Conservation (phyloP, 768 basidiomycete species). For the Rubroboletus pulcherrimus region DNA sequence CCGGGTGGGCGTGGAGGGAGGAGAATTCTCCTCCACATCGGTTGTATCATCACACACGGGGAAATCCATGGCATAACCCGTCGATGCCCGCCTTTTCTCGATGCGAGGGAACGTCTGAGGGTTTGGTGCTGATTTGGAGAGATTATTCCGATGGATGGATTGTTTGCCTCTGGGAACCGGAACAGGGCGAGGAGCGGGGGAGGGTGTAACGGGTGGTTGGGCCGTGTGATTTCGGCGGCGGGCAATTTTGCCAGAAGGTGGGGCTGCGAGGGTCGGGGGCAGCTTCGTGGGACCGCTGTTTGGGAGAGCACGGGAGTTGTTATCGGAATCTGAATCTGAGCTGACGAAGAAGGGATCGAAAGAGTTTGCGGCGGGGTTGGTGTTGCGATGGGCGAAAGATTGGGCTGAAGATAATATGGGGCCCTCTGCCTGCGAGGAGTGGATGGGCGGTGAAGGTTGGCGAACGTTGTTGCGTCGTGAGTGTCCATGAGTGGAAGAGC, state of each 20-base stretch:
- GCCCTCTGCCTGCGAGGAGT: constrained; percentile 69
- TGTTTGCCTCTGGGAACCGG: constrained; percentile 42
- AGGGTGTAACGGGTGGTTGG: constrained; percentile 33
- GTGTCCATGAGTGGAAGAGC: constrained; percentile 41
- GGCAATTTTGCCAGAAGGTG: constrained; percentile 54
- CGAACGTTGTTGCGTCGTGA: constrained; percentile 51
- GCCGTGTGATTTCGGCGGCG: constrained; percentile 48
- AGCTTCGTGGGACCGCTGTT: constrained; percentile 17
- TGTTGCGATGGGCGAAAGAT: constrained; percentile 25
- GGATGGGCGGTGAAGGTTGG: constrained; percentile 59
- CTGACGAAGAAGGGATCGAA: constrained; percentile 51
- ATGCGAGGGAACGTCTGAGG: constrained; percentile 33
- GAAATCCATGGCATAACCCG: constrained; percentile 40
- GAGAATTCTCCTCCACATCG: constrained; percentile 41
- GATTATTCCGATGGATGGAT: constrained; percentile 18
- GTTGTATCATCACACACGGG: constrained; percentile 74
- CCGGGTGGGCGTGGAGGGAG: constrained; percentile 56
- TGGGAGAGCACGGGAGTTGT: constrained; percentile 31
- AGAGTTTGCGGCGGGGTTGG: constrained; percentile 36
- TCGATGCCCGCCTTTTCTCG: constrained; percentile 31
- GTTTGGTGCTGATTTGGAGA: constrained; percentile 53
- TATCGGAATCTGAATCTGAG: constrained; percentile 40
- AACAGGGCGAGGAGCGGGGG: constrained; percentile 41
- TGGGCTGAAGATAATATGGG: constrained; percentile 24
- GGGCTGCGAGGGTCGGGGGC: constrained; percentile 42